Conservation (phyloP, 768 basidiomycete genomes). For the Russula ochroleuca region DNA sequence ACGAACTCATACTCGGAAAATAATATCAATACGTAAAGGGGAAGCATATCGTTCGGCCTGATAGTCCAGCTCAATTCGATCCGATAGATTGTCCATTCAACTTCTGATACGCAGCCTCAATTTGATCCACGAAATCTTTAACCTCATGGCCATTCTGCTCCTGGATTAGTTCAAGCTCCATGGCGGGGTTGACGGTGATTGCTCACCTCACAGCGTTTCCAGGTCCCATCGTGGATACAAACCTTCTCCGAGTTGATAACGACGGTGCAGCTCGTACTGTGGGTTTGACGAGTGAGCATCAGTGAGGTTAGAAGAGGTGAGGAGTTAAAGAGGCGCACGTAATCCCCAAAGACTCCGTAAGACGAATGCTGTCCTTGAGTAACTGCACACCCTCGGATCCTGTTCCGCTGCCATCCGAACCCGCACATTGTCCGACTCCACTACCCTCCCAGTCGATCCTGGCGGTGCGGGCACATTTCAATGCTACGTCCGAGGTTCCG, state of each 20-base stretch:
- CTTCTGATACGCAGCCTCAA: slow-evolving; percentile 65
- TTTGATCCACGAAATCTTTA: slow-evolving; percentile 71
- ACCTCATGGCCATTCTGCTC: slow-evolving; percentile 66
- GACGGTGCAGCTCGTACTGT: slow-evolving; percentile 83
- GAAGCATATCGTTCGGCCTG: background rate
- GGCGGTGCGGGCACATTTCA: slow-evolving; percentile 58
- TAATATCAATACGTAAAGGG: slow-evolving; percentile 28
- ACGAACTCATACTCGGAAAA: slow-evolving; percentile 70
- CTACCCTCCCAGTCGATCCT: slow-evolving; percentile 67
- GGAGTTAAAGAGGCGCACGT: slow-evolving; percentile 42
- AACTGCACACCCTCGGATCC: slow-evolving; percentile 61
- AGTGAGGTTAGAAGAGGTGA: background rate
- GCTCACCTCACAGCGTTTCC: slow-evolving; percentile 76
- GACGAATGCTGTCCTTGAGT: slow-evolving; percentile 54
- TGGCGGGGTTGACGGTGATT: background rate
- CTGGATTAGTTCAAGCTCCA: slow-evolving; percentile 5
- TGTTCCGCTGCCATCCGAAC: slow-evolving; percentile 57
- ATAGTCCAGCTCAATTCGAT: background rate
- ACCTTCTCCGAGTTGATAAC: slow-evolving; percentile 63
- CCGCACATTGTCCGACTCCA: slow-evolving; percentile 54
- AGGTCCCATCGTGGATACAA: slow-evolving; percentile 72
- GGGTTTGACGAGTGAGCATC: slow-evolving; percentile 12
- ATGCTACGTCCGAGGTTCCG: slow-evolving; percentile 59
- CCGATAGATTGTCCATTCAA: slow-evolving; percentile 43
- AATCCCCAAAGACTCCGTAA: slow-evolving; percentile 47